A percentile compares a stretch with the other conserved stretches of the same genome.
Conservation (phyloP, 2,329 filamentous ascomycete species). For the Paecilomyces fulvus region DNA sequence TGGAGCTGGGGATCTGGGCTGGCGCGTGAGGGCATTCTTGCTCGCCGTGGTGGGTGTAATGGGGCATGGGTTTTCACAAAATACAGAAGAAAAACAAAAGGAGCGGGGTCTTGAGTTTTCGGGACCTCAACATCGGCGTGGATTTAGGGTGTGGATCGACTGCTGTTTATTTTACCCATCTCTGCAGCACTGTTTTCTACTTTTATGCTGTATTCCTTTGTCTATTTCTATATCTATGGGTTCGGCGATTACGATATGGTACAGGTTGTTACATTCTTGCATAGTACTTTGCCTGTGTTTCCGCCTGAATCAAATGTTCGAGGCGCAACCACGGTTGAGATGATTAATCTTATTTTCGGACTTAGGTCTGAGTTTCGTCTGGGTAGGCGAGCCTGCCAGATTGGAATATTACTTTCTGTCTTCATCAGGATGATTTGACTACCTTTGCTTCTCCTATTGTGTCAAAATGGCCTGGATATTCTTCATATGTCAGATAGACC, state of each 20-base stretch:
- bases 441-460: background rate
- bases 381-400: background rate
- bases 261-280: conserved; percentile 13
- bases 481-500: background rate
- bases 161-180: conserved; percentile 9
- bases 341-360: conserved; percentile 1
- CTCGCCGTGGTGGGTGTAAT: background rate
- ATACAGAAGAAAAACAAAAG: conserved; percentile 1
- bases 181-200: conserved; percentile 9
- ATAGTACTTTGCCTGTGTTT: conserved; percentile 6
- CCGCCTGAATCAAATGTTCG: conserved; percentile 1
- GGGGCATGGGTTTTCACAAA: background rate
- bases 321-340: background rate
- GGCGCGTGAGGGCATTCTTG: background rate
- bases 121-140: conserved; percentile 1
- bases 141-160: conserved; percentile 1
- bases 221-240: conserved; percentile 13
- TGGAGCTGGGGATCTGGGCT: background rate
- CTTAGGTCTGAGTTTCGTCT: background rate
- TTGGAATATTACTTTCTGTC: background rate
- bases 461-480: background rate
- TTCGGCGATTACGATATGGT: conserved; percentile 16
- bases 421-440: background rate
- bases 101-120: background rate
- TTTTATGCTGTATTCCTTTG: conserved; percentile 11